A percentile compares a stretch with the other conserved stretches of the same genome.
These are phyloP conservation scores for Neonectria ditissima DNA, from an alignment of 2,329 filamentous ascomycete species.

Conservation along the genomic window DNA sequence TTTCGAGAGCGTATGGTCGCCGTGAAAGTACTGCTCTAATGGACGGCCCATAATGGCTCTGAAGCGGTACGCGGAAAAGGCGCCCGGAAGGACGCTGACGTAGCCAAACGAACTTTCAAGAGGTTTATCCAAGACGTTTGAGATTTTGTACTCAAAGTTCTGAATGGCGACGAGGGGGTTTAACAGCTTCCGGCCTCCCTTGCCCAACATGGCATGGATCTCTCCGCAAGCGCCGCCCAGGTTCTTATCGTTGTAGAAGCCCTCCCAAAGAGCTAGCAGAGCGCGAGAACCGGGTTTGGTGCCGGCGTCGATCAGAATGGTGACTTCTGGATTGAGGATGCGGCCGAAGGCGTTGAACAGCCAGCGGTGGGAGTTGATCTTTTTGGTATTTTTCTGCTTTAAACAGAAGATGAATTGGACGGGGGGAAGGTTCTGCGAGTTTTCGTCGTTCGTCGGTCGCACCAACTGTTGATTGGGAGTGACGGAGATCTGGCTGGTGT, in stretches of 20 bases:
- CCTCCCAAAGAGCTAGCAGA: slow-evolving; percentile 14
- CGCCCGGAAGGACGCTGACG: slow-evolving; percentile 5
- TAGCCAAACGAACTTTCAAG: slow-evolving; percentile 14
- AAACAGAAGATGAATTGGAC: slow-evolving; percentile 16
- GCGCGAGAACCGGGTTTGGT: slow-evolving; percentile 6
- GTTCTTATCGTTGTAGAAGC: slow-evolving; percentile 14
- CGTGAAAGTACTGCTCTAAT: slow-evolving; percentile 11
- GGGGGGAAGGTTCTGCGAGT: not conserved
- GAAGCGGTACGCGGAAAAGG: slow-evolving; percentile 16
- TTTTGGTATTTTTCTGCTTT: slow-evolving; percentile 17
- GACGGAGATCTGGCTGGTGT: slow-evolving; percentile 17
- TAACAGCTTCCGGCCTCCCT: not conserved
- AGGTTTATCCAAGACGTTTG: slow-evolving; percentile 9
- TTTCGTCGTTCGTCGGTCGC: not conserved
- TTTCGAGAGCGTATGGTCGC: slow-evolving; percentile 16
- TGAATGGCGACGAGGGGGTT: slow-evolving; percentile 15
- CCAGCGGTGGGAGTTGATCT: slow-evolving; percentile 21
- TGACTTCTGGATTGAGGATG: slow-evolving; percentile 6
- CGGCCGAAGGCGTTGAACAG: slow-evolving; percentile 8
- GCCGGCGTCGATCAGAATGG: slow-evolving; percentile 10
- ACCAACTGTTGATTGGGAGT: slow-evolving; percentile 5
- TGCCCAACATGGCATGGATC: slow-evolving; percentile 11
- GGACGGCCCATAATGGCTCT: slow-evolving; percentile 11
- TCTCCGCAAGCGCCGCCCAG: slow-evolving; percentile 15
- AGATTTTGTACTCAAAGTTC: slow-evolving; percentile 17